Evolutionary conservation across 495 filamentous ascomycete genomes (phyloP).

Genomic region (Recurvomyces mirabilis): DNA sequence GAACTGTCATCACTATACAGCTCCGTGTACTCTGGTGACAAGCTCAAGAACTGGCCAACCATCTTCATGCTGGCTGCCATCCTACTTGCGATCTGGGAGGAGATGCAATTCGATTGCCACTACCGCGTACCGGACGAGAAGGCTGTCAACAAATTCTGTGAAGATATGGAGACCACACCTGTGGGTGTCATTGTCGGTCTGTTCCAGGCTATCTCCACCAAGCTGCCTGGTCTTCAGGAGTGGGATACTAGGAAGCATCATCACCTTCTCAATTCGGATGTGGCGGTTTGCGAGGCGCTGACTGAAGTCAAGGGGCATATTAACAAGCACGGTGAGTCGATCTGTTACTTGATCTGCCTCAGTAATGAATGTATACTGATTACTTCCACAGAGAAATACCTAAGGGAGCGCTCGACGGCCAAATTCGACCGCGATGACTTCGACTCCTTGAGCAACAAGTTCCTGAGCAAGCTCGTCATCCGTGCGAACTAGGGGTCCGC

Average conservation of each 20-base stretch:
- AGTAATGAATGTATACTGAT: conserved; percentile 10
- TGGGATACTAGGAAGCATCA: conserved; percentile 87
- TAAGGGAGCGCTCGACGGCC: conserved; percentile 43
- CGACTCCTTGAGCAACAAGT: conserved; percentile 88
- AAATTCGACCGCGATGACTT: conserved; percentile 84
- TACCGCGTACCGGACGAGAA: conserved; percentile 75
- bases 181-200: conserved; percentile 89
- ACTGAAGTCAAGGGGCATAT: conserved; percentile 84
- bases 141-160: conserved; percentile 82
- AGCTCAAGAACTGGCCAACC: conserved; percentile 92
- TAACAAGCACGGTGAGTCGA: conserved; percentile 67
- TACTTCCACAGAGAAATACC: conserved; percentile 43
- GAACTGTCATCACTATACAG: conserved; percentile 83
- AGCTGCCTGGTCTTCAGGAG: conserved; percentile 76
- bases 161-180: conserved; percentile 85
- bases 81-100: conserved; percentile 84
- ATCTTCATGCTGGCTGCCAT: conserved; percentile 92
- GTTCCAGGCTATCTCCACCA: conserved; percentile 92
- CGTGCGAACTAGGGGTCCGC: conserved; percentile 56
- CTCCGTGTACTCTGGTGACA: conserved; percentile 85
- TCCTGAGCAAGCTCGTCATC: conserved; percentile 85
- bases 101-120: conserved; percentile 94
- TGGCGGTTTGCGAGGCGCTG: conserved; percentile 83
- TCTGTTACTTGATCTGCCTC: background rate
- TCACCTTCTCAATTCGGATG: conserved; percentile 74